Percentiles rank a stretch among this genome's conserved stretches.
These are phyloP conservation scores for Metschnikowia orientalis DNA, from an alignment of 805 yeast species.

Conservation along the genomic window DNA sequence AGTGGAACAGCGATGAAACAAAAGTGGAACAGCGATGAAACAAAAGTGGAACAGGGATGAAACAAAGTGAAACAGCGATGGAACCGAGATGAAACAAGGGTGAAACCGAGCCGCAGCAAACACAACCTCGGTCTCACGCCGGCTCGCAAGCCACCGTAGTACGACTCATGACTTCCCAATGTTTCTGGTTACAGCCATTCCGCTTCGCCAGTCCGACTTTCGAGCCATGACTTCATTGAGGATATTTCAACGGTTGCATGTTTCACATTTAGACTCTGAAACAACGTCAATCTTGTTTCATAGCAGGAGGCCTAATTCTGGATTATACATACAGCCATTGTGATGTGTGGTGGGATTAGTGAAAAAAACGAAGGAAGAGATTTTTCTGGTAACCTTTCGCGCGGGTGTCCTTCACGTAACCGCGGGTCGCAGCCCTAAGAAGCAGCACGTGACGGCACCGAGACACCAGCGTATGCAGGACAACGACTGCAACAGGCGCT, in stretches of 20 bases:
- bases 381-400: constrained; percentile 4
- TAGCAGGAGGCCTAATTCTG: not conserved
- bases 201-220: too few species aligned
- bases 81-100: not conserved
- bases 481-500: too few species aligned
- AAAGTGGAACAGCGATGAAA: not conserved
- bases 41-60: not conserved
- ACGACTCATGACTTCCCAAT: too few species aligned
- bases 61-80: not conserved
- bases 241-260: not conserved
- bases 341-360: constrained; percentile 14
- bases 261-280: not conserved
- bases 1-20: not conserved
- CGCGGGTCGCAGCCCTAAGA: too few species aligned
- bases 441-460: too few species aligned
- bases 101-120: not conserved
- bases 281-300: constrained; percentile 1
- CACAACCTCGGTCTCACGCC: not conserved
- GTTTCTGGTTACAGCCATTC: too few species aligned
- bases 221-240: too few species aligned
- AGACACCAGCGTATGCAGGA: too few species aligned
- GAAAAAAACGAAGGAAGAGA: constrained; percentile 5
- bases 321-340: constrained; percentile 22
- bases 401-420: too few species aligned
- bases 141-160: not conserved